These are phyloP conservation scores for Cenchrus americanus DNA, from an alignment of 176 grass and related monocot species.

Conservation along the genomic window DNA sequence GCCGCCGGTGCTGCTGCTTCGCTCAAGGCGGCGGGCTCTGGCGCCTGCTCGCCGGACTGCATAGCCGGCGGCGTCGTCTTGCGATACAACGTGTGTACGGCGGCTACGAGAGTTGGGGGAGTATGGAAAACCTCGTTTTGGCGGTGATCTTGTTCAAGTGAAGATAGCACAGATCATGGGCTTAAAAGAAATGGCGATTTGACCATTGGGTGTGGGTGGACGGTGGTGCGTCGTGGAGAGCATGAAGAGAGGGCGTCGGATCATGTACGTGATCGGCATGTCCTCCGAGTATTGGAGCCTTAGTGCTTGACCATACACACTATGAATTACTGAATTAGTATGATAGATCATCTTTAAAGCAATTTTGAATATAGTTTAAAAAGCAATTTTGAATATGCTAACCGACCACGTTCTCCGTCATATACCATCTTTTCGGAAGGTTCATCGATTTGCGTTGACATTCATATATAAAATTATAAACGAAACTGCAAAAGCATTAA, in stretches of 20 bases:
- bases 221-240: constrained; percentile 33
- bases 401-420: neutral
- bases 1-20: neutral
- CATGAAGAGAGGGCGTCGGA: constrained; percentile 33
- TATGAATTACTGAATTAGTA: too few species aligned
- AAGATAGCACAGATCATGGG: neutral
- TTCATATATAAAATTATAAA: neutral
- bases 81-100: neutral
- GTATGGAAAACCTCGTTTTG: neutral
- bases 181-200: constrained; percentile 43
- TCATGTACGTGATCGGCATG: constrained; percentile 37
- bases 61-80: constrained; percentile 12
- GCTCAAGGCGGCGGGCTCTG: neutral
- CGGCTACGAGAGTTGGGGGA: neutral
- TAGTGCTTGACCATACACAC: constrained; percentile 45
- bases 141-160: neutral
- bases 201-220: constrained; percentile 21
- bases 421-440: neutral
- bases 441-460: neutral
- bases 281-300: constrained; percentile 32
- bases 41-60: constrained; percentile 22
- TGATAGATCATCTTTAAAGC: neutral
- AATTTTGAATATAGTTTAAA: too few species aligned
- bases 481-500: neutral
- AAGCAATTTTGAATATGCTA: neutral